A percentile compares a stretch with the other conserved stretches of the same genome.
These are phyloP conservation scores for Pachyrhizus erosus DNA, from an alignment of 306 rosid species.

Conservation along the genomic window DNA sequence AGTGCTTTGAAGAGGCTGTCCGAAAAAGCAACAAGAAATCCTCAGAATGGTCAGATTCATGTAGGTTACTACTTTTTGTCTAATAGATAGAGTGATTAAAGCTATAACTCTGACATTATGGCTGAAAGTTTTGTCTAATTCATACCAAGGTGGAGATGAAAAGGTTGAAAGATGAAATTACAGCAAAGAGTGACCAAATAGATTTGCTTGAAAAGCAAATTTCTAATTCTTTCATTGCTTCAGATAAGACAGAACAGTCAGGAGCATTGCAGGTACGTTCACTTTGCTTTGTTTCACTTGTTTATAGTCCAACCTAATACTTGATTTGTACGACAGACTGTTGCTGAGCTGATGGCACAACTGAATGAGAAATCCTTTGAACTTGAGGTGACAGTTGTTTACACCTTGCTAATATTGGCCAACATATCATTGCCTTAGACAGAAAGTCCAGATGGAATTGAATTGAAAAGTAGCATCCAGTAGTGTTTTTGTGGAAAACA, in stretches of 20 bases:
- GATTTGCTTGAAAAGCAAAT: slow-evolving; percentile 84
- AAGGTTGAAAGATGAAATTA: slow-evolving; percentile 81
- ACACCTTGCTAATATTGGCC: slow-evolving; percentile 35
- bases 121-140: slow-evolving; percentile 45
- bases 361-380: slow-evolving; percentile 95
- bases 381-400: slow-evolving; percentile 79
- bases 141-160: slow-evolving; percentile 66
- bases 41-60: slow-evolving; percentile 73
- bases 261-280: slow-evolving; percentile 75
- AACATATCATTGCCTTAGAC: slow-evolving; percentile 31
- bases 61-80: slow-evolving; percentile 57
- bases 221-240: slow-evolving; percentile 57
- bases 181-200: slow-evolving; percentile 76
- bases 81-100: neutral
- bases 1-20: slow-evolving; percentile 91
- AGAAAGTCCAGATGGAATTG: slow-evolving; percentile 30
- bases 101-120: slow-evolving; percentile 33
- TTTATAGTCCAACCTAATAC: slow-evolving; percentile 37
- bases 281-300: slow-evolving; percentile 42
- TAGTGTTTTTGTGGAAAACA: slow-evolving; percentile 22
- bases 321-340: slow-evolving; percentile 68
- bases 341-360: slow-evolving; percentile 76
- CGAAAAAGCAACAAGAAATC: slow-evolving; percentile 76
- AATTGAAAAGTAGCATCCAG: slow-evolving; percentile 32
- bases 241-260: slow-evolving; percentile 64